Evolutionary conservation across 345 rosid genomes (phyloP), one percentile per base, ranked within the genome.

Genomic region (Syzygium jambos): DNA sequence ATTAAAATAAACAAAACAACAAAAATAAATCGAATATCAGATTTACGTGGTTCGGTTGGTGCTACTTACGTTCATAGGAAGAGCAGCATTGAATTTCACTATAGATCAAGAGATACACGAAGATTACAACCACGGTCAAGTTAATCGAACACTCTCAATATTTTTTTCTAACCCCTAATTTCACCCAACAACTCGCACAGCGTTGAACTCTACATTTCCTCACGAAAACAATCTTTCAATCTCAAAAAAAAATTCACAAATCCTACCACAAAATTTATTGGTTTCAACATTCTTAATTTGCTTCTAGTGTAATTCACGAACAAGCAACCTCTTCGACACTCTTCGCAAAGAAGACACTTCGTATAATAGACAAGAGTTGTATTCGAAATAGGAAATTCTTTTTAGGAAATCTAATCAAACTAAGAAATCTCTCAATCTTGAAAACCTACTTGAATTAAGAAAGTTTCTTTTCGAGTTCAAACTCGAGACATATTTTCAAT

Each of bases 71-170:
- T 13, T 1, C 34, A 61, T 14, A 3, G 3, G 12, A 4, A 61
- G 0, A n/a, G 2, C 6, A 6, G 11, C 2, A 61, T 12, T 1
- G 0, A 61, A n/a, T 61, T n/a, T 3, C 34, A 1, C 19, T 61
- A n/a, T 5, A 61, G 1, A n/a, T 61, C 2, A 1, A 5, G 0
- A 0, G 1, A 61, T 61, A 13, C 9, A 27, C 3, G 11, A 3
- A 61, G 2, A 11, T 61, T 61, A 61, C 4, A 13, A n/a, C 12
- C 2, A 27, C 9, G 3, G 0, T 61, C 29, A 0, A 61, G 2
- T 61, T 4, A 13, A 5, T 61, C 4, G 13, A 61, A 61, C 4
- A 12, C 0, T n/a, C 0, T 61, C 12, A 3, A n/a, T 15, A 0
- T 61, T 61, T 61, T 2, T 43, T 43, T 5, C 3, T 43, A 43